Evolutionary conservation across 805 yeast genomes (phyloP), one percentile per base, ranked within the genome.

Genomic region (Saccharomycodes ludwigii): DNA sequence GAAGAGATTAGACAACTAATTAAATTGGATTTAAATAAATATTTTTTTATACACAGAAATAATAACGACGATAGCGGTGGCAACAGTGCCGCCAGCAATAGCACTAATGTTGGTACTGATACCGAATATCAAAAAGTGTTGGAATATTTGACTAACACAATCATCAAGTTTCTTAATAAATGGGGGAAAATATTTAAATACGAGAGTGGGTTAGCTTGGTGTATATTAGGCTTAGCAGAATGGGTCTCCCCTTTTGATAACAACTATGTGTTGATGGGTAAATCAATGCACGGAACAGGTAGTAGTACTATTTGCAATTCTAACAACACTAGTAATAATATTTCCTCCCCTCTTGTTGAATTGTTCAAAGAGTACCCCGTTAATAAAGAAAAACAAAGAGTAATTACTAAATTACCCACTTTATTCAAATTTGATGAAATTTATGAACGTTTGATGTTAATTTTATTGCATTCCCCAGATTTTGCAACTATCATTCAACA

Each of bases 181-280:
- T 85, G 94, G 94, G 86, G 91, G 5, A 62, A 65, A 23, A 63
- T 76, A 35, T 69, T 82, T 33, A 74, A 73, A 42, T 86, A 86
- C 50, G 91, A 83, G 52, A 66, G 77, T 27, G 86, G 93, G 0
- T 63, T 85, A 44, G 67, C 88, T 3, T 85, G 95, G 95, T 71
- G 82, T 13, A 95, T 95, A 0, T 56, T 83, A 20, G 85, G 84
- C 8, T 57, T 86, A 27, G 88, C 94, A 1, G 94, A 84, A 52
- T 85, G 94, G 94, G 67, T 73, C 20, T 86, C 93, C 5, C 83
- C 37, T 13, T 26, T 15, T 10, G 16, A 26, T 11, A 15, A 27
- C 18, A 64, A 12, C n/a, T 68, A 66, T 60, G 76, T 73, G 2
- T 49, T 73, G 26, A 61, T 70, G 35, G 78, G 77, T 4, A 57